phyloP scores from a whole-genome alignment of 2,329 filamentous ascomycete species.

The Botrytis fabae region DNA sequence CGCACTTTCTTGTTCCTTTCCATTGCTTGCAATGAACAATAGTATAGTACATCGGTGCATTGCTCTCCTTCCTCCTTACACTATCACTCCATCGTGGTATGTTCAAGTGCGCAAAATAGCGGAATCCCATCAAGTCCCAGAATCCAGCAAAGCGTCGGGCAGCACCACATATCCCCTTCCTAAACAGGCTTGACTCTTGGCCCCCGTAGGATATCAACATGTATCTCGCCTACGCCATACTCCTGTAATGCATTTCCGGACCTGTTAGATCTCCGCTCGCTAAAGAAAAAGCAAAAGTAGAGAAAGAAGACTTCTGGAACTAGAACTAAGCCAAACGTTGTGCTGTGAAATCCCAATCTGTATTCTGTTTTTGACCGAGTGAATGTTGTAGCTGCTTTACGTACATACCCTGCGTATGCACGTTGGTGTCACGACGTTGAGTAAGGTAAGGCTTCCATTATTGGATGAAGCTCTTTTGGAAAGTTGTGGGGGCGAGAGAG shows the following conservation, averaged over 20 bases:
- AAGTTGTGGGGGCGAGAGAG: too few relatives aligned
- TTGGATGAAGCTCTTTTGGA: too few relatives aligned
- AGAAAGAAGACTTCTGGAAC: neutral
- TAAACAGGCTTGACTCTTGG: neutral
- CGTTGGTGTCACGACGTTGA: neutral
- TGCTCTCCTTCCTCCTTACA: neutral
- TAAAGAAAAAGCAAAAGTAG: neutral
- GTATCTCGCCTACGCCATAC: neutral
- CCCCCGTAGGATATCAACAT: neutral
- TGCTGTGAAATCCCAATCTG: neutral
- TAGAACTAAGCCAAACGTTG: neutral
- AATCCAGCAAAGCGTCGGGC: neutral
- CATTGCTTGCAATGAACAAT: neutral
- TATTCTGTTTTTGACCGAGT: neutral
- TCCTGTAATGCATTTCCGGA: neutral
- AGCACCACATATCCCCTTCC: neutral
- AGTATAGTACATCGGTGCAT: neutral
- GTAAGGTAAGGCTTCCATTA: neutral
- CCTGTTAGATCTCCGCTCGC: neutral
- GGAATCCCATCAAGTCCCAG: neutral
- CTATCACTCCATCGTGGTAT: neutral
- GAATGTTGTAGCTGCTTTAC: neutral
- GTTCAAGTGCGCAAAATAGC: neutral
- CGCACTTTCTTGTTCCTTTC: neutral
- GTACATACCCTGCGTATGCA: neutral